These are phyloP conservation scores for Sutorius australiensis DNA, from an alignment of 768 basidiomycete species.

Conservation along the genomic window DNA sequence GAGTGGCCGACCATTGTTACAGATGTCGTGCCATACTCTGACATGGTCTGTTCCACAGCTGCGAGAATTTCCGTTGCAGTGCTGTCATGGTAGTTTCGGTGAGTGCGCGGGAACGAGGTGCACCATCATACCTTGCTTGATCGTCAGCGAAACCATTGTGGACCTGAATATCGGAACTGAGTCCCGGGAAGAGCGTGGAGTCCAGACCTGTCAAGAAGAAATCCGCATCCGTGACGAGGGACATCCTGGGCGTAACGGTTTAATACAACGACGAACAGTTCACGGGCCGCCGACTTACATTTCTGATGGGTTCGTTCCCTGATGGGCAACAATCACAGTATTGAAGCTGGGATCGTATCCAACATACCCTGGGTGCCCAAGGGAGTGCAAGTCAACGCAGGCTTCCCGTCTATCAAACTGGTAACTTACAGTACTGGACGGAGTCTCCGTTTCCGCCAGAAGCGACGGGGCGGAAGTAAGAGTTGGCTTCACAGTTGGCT, in stretches of 20 bases:
- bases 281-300: conserved; percentile 20
- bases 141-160: conserved; percentile 46
- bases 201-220: conserved; percentile 35
- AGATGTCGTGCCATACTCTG: conserved; percentile 29
- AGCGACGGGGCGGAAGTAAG: conserved; percentile 43
- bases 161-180: conserved; percentile 38
- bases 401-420: neutral
- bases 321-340: conserved; percentile 37
- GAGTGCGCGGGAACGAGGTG: neutral
- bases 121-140: conserved; percentile 44
- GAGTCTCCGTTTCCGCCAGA: conserved; percentile 44
- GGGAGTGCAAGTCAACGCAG: neutral
- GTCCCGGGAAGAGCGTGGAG: conserved; percentile 47
- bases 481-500: conserved; percentile 48
- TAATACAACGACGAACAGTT: neutral
- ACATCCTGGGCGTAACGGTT: conserved; percentile 19
- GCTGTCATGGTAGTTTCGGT: conserved; percentile 17
- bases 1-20: conserved; percentile 50
- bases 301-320: conserved; percentile 32
- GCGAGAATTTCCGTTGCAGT: conserved; percentile 40
- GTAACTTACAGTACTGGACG: conserved; percentile 40
- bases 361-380: conserved; percentile 42
- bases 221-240: conserved; percentile 42
- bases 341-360: conserved; percentile 43
- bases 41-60: conserved; percentile 44